These are phyloP conservation scores for Nelumbo lutea DNA, from an alignment of 164 flowering plant species.

Conservation along the genomic window DNA sequence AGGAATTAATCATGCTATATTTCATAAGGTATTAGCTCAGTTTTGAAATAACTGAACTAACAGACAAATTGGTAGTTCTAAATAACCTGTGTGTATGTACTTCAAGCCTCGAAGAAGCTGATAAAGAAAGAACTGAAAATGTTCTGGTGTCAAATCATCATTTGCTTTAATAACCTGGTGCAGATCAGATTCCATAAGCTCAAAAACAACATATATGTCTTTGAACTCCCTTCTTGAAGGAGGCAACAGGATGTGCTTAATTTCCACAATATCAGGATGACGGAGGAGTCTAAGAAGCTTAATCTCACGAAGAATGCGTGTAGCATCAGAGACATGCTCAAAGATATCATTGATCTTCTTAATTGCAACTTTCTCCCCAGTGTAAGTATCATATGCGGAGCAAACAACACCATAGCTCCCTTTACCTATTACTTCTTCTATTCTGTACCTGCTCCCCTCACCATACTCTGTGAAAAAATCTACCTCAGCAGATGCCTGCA, in stretches of 20 bases:
- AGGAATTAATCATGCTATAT: not conserved
- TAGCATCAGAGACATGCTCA: slow-evolving; percentile 96
- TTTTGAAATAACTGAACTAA: not conserved
- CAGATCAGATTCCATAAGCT: slow-evolving; percentile 95
- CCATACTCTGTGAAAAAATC: slow-evolving; percentile 97
- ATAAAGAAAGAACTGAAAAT: slow-evolving; percentile 94
- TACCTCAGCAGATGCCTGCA: slow-evolving; percentile 71
- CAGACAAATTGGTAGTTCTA: not conserved
- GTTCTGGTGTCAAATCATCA: slow-evolving; percentile 95
- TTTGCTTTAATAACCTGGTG: slow-evolving; percentile 98
- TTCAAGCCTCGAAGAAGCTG: slow-evolving; percentile 95
- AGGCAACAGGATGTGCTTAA: slow-evolving; percentile 91
- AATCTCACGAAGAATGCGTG: slow-evolving; percentile 93
- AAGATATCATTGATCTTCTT: slow-evolving; percentile 97
- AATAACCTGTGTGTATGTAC: slow-evolving; percentile 84
- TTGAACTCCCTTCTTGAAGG: slow-evolving; percentile 95
- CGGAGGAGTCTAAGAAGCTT: slow-evolving; percentile 89
- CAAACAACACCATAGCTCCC: slow-evolving; percentile 98
- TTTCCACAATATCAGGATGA: slow-evolving; percentile 97
- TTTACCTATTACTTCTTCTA: slow-evolving; percentile 96
- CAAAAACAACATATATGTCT: slow-evolving; percentile 95
- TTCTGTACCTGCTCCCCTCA: slow-evolving; percentile 81
- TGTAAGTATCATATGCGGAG: slow-evolving; percentile 82
- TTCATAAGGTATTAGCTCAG: not conserved
- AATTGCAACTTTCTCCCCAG: slow-evolving; percentile 93